Evolutionary conservation across 345 rosid genomes (phyloP).

Genomic region (Moricandia arvensis): DNA sequence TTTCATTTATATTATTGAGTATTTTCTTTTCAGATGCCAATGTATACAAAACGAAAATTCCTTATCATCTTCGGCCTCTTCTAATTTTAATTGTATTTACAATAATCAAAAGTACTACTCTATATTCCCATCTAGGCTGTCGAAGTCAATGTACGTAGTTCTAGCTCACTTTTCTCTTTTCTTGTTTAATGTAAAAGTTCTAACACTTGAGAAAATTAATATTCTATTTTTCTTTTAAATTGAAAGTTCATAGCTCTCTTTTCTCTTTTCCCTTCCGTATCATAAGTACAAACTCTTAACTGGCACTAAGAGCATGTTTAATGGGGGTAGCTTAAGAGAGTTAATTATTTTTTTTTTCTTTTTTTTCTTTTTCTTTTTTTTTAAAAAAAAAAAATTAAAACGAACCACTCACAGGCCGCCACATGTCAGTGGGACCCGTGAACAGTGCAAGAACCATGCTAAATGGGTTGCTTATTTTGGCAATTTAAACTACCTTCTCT

Average conservation of each 20-base stretch:
- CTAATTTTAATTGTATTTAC: background rate
- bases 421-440: too few species aligned
- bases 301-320: too few species aligned
- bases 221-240: background rate
- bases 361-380: too few species aligned
- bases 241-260: too few species aligned
- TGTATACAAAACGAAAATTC: constrained; percentile 18
- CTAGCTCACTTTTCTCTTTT: background rate
- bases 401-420: too few species aligned
- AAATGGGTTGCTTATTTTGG: too few species aligned
- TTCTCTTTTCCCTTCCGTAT: background rate
- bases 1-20: constrained; percentile 11
- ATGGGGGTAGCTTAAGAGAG: too few species aligned
- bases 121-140: background rate
- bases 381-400: too few species aligned
- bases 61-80: constrained; percentile 1
- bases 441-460: too few species aligned
- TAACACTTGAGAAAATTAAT: background rate
- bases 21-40: constrained; percentile 9
- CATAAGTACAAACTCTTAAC: background rate
- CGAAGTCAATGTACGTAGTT: background rate
- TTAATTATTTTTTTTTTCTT: too few species aligned
- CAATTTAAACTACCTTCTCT: too few species aligned
- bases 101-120: background rate
- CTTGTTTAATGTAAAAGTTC: constrained; percentile 9